A percentile compares a stretch with the other conserved stretches of the same genome.
phyloP scores from a whole-genome alignment of 108 stramenopile species.

The Pseudonitzschia pungens region DNA sequence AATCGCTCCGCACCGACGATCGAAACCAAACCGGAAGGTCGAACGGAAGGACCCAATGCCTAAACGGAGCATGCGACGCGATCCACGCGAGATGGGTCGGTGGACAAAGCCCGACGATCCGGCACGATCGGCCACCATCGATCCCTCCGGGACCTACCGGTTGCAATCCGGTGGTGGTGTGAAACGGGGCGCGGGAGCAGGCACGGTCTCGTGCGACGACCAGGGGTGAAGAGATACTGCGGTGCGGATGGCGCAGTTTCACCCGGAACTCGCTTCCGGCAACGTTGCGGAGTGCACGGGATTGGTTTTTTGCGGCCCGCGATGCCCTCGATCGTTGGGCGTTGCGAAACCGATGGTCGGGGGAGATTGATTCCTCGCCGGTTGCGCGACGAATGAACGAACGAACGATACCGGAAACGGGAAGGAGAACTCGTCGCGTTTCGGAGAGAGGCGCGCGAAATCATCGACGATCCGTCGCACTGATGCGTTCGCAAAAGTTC shows the following conservation, averaged over 20 bases:
- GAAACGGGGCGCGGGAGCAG: conserved; percentile 65
- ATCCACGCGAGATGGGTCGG: conserved; percentile 18
- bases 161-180: conserved; percentile 83
- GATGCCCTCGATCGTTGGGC: conserved; percentile 65
- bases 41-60: conserved; percentile 24
- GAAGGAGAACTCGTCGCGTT: conserved; percentile 40
- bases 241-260: conserved; percentile 65
- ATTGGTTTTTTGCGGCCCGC: conserved; percentile 58
- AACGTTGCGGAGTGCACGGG: conserved; percentile 81
- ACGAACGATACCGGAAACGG: conserved; percentile 57
- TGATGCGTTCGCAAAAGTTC: conserved; percentile 63
- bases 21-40: neutral
- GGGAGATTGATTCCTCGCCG: conserved; percentile 79
- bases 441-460: conserved; percentile 32
- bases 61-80: neutral
- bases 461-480: conserved; percentile 46
- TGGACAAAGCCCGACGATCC: conserved; percentile 20
- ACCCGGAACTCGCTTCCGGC: conserved; percentile 60
- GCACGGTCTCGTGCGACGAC: conserved; percentile 72
- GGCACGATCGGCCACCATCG: conserved; percentile 20
- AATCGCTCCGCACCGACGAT: conserved; percentile 14
- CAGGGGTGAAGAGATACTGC: conserved; percentile 36
- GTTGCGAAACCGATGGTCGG: conserved; percentile 56
- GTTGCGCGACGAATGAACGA: conserved; percentile 69
- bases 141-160: conserved; percentile 49